Conservation (phyloP, 805 yeast species). For the Kazachstania psychrophila region DNA sequence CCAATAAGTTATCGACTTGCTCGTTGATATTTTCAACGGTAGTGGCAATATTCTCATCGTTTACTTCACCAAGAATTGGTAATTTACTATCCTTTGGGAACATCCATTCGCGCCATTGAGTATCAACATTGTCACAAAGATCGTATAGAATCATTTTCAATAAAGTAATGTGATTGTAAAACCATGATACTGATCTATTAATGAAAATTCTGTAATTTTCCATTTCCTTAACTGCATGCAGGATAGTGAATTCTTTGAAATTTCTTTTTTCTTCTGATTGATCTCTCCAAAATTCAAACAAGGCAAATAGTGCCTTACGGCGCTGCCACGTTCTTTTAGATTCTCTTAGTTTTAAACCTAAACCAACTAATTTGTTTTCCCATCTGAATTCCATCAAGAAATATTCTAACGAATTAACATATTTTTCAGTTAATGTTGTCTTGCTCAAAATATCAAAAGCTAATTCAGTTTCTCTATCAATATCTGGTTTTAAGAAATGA, state of each 20-base stretch:
- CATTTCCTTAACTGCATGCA: constrained; percentile 32
- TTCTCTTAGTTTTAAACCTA: constrained; percentile 28
- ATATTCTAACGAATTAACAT: constrained; percentile 29
- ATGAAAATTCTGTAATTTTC: constrained; percentile 30
- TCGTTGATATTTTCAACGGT: constrained; percentile 23
- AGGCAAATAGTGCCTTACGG: constrained; percentile 28
- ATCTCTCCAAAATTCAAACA: constrained; percentile 32
- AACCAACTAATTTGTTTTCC: constrained; percentile 28
- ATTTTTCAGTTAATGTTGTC: constrained; percentile 27
- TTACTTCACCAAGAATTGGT: constrained; percentile 19
- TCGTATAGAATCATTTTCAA: constrained; percentile 30
- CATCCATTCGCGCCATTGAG: constrained; percentile 33
- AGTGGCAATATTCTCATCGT: constrained; percentile 6
- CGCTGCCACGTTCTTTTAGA: constrained; percentile 32
- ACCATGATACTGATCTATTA: constrained; percentile 31
- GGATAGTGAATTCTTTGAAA: constrained; percentile 21
- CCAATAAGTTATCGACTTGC: constrained; percentile 21
- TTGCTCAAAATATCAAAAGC: constrained; percentile 21
- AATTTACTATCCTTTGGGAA: constrained; percentile 19
- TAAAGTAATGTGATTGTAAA: constrained; percentile 30
- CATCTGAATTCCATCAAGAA: constrained; percentile 31
- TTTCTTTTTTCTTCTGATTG: constrained; percentile 28
- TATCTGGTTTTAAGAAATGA: constrained; percentile 22
- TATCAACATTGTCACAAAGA: constrained; percentile 26
- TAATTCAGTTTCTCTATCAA: constrained; percentile 23